Base-by-base conservation (phyloP, 352 stramenopile genomes). In the Phytophthora constricta region DNA sequence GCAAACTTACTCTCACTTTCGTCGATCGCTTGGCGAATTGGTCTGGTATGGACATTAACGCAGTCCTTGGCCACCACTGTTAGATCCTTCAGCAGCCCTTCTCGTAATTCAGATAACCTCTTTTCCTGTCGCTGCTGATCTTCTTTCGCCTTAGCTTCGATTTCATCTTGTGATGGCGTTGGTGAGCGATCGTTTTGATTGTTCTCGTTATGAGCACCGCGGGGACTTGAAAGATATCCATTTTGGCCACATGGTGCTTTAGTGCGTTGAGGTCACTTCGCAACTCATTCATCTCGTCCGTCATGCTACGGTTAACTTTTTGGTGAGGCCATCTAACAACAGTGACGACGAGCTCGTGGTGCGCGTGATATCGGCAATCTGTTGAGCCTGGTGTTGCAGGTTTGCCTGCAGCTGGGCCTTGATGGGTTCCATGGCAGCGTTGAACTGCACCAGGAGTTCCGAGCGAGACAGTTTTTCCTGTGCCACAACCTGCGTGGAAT, bases 401-500 rank as follows among this genome's bases (percentile, higher is more conserved):
- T 83, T 89, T 5, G 85, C 83, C 52, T 95, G 83, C 14, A 93
- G 63, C 47, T 92, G 81, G 0, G 84, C 85, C 52, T 93, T 95
- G 48, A 93, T 86, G 0, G 85, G 87, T 34, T 95, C 85, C 47
- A 93, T 89, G 0, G 83, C 78, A 17, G 85, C 81, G 39, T 93
- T 93, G 62, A 95, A 93, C 46, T 95, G 87, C 43, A 95, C 83
- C 3, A 90, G 59, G 2, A 95, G 65, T 58, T 95, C 85, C 8
- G 76, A 80, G 1, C 85, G 63, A 8, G 85, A 93, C 2, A 95
- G 53, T 45, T 95, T 93, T 8, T 95, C 87, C 41, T 95, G 84
- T 5, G 87, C 68, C 22, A 79, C 57, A 5, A 74, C 65, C 22
- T 95, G 85, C 3, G 88, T 74, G 8, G 72, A 73, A 61, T 92